These are phyloP conservation scores for Xerocomus brunneocitrinus DNA, from an alignment of 768 basidiomycete species.

Conservation along the genomic window DNA sequence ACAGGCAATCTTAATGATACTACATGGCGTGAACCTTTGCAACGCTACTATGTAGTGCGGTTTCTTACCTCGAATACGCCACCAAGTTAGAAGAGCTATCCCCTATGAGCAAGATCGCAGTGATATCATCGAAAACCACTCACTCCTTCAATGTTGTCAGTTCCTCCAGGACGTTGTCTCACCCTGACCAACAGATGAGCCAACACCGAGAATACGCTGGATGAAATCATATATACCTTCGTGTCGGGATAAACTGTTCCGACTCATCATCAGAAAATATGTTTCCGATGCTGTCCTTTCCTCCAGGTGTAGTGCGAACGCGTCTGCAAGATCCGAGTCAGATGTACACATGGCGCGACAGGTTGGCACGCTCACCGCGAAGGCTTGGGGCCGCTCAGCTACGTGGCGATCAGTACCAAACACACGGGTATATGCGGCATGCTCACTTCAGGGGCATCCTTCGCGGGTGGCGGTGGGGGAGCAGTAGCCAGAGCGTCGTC, in stretches of 20 bases:
- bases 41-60: not conserved
- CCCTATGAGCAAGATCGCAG: not conserved
- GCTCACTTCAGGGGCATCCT: not conserved
- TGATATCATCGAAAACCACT: constrained; percentile 12
- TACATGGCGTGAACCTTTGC: not conserved
- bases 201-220: not conserved
- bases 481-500: constrained; percentile 59
- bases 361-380: constrained; percentile 39
- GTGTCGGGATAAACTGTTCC: constrained; percentile 62
- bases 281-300: constrained; percentile 21
- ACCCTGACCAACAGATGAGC: constrained; percentile 39
- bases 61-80: not conserved
- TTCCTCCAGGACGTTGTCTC: constrained; percentile 62
- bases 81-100: constrained; percentile 26
- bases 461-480: constrained; percentile 34
- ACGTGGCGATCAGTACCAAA: not conserved
- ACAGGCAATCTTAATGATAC: not conserved
- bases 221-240: constrained; percentile 42
- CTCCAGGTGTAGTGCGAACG: constrained; percentile 32
- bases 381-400: constrained; percentile 35
- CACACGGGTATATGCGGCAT: not conserved
- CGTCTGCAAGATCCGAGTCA: constrained; percentile 25
- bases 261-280: constrained; percentile 44
- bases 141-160: constrained; percentile 51
- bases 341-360: not conserved